phyloP scores from a whole-genome alignment of 2,329 filamentous ascomycete genomes.

The Scolecobasidium constrictum region DNA sequence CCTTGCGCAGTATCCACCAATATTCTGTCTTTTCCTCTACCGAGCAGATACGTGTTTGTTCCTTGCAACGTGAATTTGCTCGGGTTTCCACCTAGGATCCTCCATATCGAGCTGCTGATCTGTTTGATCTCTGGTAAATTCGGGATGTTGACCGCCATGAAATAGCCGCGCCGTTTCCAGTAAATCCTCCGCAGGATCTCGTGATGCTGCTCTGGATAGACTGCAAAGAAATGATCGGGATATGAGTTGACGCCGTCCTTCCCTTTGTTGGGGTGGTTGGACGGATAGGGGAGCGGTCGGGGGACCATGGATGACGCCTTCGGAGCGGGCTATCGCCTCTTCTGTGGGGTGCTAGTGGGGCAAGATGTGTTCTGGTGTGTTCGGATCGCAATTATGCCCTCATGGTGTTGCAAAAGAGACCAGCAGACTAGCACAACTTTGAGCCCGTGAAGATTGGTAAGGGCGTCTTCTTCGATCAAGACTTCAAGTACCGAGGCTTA shows the following conservation, averaged over 20 bases:
- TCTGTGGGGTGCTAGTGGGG: too few species aligned
- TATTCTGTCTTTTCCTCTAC: neutral
- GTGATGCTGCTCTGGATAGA: neutral
- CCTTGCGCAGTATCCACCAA: neutral
- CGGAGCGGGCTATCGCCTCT: too few species aligned
- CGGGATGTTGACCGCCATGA: neutral
- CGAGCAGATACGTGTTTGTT: constrained; percentile 3
- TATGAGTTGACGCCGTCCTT: neutral
- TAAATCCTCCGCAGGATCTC: neutral
- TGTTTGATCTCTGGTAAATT: neutral
- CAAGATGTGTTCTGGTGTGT: too few species aligned
- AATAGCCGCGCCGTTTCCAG: neutral
- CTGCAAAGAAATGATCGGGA: neutral
- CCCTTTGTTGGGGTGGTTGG: neutral
- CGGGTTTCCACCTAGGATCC: neutral
- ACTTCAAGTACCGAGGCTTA: too few species aligned
- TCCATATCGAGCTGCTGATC: neutral
- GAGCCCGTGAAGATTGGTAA: too few species aligned
- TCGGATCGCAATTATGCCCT: too few species aligned
- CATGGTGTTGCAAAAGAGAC: too few species aligned
- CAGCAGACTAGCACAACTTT: too few species aligned
- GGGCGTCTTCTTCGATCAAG: too few species aligned
- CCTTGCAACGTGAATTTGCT: neutral
- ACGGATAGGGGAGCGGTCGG: neutral
- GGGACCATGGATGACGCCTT: too few species aligned